Percentiles rank a stretch among this genome's conserved stretches.
Evolutionary conservation across 176 grass and related monocot species (phyloP).

Genomic region (Puccinellia tenuiflora): DNA sequence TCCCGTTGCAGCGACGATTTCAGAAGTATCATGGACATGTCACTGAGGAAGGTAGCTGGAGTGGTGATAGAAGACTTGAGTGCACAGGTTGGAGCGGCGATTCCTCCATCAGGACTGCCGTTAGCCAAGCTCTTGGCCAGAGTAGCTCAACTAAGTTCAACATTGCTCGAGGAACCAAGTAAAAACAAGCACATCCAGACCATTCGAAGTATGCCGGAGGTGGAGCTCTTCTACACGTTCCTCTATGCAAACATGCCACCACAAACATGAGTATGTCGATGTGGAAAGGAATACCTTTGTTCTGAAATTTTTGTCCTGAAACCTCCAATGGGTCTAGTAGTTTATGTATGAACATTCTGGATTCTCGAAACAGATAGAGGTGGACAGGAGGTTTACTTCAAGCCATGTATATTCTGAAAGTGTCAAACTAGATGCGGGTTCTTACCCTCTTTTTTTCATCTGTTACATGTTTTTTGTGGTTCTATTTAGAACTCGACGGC

Average conservation of each 20-base stretch:
- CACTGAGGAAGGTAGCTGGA: constrained; percentile 57
- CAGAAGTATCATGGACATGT: constrained; percentile 70
- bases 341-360: neutral
- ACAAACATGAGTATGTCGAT: constrained; percentile 18
- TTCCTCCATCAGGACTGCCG: constrained; percentile 48
- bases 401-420: constrained; percentile 10
- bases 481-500: neutral
- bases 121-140: constrained; percentile 79
- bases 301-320: constrained; percentile 2
- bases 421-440: neutral
- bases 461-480: neutral
- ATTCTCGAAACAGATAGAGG: neutral
- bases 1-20: constrained; percentile 70
- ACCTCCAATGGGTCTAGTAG: neutral
- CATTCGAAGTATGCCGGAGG: constrained; percentile 68
- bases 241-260: constrained; percentile 76
- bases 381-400: neutral
- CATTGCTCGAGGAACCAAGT: constrained; percentile 80
- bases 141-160: constrained; percentile 51
- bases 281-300: neutral
- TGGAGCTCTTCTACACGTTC: constrained; percentile 85
- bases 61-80: constrained; percentile 50
- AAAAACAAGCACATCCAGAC: constrained; percentile 79
- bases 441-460: neutral
- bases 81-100: constrained; percentile 27